phyloP scores from a whole-genome alignment of 2,329 filamentous ascomycete species.

The Botrytis pseudocinerea region DNA sequence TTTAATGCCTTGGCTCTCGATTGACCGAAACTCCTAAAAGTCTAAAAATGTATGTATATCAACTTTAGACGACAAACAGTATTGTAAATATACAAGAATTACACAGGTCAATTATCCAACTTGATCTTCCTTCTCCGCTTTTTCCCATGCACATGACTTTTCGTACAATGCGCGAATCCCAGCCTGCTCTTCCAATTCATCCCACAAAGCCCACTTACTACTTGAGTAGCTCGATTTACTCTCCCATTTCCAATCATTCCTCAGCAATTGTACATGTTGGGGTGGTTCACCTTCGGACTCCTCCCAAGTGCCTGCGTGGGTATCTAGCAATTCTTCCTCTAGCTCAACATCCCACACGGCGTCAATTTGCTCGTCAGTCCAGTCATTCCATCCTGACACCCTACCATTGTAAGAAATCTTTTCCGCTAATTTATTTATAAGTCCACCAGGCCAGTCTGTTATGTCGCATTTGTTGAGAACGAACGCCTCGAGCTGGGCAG shows the following conservation, averaged over 20 bases:
- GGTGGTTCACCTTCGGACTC: neutral
- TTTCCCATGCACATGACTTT: neutral
- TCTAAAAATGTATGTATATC: neutral
- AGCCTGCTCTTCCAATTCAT: neutral
- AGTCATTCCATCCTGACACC: neutral
- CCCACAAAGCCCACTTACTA: neutral
- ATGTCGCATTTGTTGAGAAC: neutral
- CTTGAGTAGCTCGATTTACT: neutral
- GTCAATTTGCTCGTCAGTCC: neutral
- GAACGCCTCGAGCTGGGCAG: neutral
- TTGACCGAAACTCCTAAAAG: neutral
- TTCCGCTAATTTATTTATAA: neutral
- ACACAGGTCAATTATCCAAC: neutral
- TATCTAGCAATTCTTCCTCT: neutral
- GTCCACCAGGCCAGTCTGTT: neutral
- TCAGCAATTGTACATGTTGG: neutral
- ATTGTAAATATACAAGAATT: neutral
- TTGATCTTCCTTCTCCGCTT: neutral
- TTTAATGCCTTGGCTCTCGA: neutral
- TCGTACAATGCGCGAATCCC: neutral
- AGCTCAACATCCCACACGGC: neutral
- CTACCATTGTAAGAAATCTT: neutral
- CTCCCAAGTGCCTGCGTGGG: neutral
- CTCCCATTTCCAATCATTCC: neutral
- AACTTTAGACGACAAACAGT: neutral